Percentiles rank a stretch among this genome's conserved stretches.
Conservation (phyloP, 768 basidiomycete genomes). For the Tylopilus felleus region DNA sequence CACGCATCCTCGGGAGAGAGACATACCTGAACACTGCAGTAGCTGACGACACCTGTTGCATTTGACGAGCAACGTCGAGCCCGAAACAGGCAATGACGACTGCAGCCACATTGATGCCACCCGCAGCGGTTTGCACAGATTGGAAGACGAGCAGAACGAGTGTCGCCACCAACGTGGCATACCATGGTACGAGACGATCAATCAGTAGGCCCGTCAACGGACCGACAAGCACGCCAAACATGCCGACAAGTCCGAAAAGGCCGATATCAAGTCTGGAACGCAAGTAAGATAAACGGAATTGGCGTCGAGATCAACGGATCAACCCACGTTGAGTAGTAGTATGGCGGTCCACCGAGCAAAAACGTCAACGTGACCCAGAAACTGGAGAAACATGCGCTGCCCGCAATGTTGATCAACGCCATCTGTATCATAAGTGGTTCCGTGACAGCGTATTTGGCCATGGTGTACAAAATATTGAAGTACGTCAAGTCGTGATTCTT, state of each 20-base stretch:
- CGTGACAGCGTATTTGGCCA: conserved; percentile 54
- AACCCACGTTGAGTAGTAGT: conserved; percentile 66
- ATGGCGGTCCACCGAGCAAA: conserved; percentile 72
- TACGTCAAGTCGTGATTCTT: conserved; percentile 68
- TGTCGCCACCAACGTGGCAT: conserved; percentile 43
- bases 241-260: conserved; percentile 71
- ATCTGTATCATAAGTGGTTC: conserved; percentile 73
- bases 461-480: conserved; percentile 64
- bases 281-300: neutral
- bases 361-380: conserved; percentile 82
- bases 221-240: conserved; percentile 64
- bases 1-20: neutral
- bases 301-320: conserved; percentile 11
- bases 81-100: conserved; percentile 69
- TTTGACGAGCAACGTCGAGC: conserved; percentile 72
- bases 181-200: conserved; percentile 41
- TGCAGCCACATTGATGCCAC: conserved; percentile 65
- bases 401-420: conserved; percentile 55
- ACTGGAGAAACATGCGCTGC: conserved; percentile 55
- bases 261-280: conserved; percentile 53
- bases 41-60: conserved; percentile 63
- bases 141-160: conserved; percentile 49
- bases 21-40: conserved; percentile 56
- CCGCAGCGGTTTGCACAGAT: conserved; percentile 64
- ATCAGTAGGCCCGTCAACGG: conserved; percentile 68